Percentiles rank a stretch among this genome's conserved stretches.
Evolutionary conservation across 495 filamentous ascomycete species (phyloP).

Genomic region (Peziza echinospora): DNA sequence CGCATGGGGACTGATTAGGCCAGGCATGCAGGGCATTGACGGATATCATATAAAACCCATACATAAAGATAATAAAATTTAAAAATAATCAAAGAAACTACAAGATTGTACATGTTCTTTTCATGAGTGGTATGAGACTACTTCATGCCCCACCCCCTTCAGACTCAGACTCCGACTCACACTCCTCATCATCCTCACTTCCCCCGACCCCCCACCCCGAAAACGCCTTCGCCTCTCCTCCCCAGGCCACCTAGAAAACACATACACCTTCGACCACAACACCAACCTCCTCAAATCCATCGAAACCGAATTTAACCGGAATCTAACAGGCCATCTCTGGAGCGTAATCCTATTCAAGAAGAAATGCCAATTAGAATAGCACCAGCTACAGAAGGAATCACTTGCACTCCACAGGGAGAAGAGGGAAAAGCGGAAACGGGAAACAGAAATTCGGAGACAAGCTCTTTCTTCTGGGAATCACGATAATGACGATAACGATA

Average conservation of each 20-base stretch:
- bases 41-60: too few species aligned
- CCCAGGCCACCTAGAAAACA: neutral
- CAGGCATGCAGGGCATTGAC: too few species aligned
- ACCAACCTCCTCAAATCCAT: neutral
- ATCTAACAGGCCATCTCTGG: neutral
- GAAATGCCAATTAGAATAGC: neutral
- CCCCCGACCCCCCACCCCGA: neutral
- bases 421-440: neutral
- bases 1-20: too few species aligned
- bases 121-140: too few species aligned
- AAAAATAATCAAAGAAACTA: too few species aligned
- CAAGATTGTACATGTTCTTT: too few species aligned
- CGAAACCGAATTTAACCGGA: neutral
- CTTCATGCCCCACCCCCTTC: neutral
- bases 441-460: too few species aligned
- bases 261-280: neutral
- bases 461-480: too few species aligned
- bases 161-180: neutral
- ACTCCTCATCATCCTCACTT: neutral
- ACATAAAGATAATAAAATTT: too few species aligned
- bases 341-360: neutral
- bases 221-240: neutral
- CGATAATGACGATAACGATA: too few species aligned
- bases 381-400: neutral
- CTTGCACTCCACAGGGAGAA: neutral